phyloP scores from a whole-genome alignment of 495 filamentous ascomycete species.

The Penicillium fimorum region DNA sequence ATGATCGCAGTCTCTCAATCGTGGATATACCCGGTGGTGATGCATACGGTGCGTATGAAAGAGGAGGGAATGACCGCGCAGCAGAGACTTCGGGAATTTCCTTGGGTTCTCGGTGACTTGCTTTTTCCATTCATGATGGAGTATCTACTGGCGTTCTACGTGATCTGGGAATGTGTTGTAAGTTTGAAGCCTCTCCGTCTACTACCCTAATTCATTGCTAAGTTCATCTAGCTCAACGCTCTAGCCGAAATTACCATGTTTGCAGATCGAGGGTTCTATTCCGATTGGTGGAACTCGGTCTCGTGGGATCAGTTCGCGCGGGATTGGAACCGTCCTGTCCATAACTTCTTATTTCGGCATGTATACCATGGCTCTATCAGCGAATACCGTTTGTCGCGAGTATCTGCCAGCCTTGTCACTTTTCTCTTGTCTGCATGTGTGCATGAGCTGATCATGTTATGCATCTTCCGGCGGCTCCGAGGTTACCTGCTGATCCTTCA shows the following conservation, averaged over 20 bases:
- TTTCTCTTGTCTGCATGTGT: constrained; percentile 68
- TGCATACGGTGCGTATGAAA: constrained; percentile 63
- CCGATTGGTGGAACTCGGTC: constrained; percentile 64
- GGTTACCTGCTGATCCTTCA: constrained; percentile 70
- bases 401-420: constrained; percentile 69
- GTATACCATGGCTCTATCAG: constrained; percentile 75
- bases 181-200: constrained; percentile 3
- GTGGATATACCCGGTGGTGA: constrained; percentile 65
- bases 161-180: constrained; percentile 75
- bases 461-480: constrained; percentile 72
- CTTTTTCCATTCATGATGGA: constrained; percentile 76
- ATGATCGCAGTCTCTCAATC: constrained; percentile 50
- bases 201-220: neutral
- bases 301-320: constrained; percentile 60
- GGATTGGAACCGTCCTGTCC: constrained; percentile 73
- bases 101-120: constrained; percentile 66
- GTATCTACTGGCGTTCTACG: constrained; percentile 60
- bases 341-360: constrained; percentile 69
- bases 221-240: constrained; percentile 55
- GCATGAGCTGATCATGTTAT: constrained; percentile 75
- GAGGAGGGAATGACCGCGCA: constrained; percentile 55
- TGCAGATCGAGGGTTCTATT: constrained; percentile 76
- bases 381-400: constrained; percentile 62
- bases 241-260: constrained; percentile 70
- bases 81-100: constrained; percentile 62